Percentiles rank a stretch among this genome's conserved stretches.
phyloP scores from a whole-genome alignment of 208 protist species.

The Crithidia acanthocephali region DNA sequence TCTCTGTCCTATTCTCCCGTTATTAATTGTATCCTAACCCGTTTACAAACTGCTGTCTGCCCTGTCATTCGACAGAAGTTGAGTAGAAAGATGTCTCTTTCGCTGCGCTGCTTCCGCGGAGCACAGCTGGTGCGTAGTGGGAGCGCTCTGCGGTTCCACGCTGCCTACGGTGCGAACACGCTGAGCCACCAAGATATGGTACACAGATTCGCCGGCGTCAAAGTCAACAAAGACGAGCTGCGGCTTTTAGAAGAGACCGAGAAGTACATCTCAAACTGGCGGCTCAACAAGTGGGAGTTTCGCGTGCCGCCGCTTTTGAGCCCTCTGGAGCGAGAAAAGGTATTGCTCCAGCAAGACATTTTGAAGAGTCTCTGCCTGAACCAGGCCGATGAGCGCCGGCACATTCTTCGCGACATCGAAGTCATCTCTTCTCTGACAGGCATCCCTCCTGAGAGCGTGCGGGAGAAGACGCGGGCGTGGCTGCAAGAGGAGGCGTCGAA shows the following conservation, averaged over 20 bases:
- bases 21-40: not conserved
- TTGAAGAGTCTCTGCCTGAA: conserved; percentile 66
- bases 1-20: not conserved
- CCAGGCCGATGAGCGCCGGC: conserved; percentile 42
- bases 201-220: conserved; percentile 19
- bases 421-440: conserved; percentile 53
- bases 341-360: conserved; percentile 66
- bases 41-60: not conserved
- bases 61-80: no score
- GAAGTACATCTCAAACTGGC: conserved; percentile 62
- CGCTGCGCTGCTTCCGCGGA: conserved; percentile 16
- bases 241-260: conserved; percentile 64
- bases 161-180: conserved; percentile 52
- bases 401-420: conserved; percentile 51
- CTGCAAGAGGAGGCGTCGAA: conserved; percentile 77
- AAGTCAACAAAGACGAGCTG: conserved; percentile 30
- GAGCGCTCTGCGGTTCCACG: conserved; percentile 41
- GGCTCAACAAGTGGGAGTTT: conserved; percentile 90
- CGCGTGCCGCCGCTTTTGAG: conserved; percentile 63
- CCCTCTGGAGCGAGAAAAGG: conserved; percentile 50
- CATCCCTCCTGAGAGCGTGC: conserved; percentile 44
- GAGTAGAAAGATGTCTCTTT: conserved; percentile 19
- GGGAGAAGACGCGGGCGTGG: conserved; percentile 72
- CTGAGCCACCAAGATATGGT: conserved; percentile 59
- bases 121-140: conserved; percentile 12